Evolutionary conservation across 2,329 filamentous ascomycete genomes (phyloP).

Genomic region (Pseudogymnoascus sp.): DNA sequence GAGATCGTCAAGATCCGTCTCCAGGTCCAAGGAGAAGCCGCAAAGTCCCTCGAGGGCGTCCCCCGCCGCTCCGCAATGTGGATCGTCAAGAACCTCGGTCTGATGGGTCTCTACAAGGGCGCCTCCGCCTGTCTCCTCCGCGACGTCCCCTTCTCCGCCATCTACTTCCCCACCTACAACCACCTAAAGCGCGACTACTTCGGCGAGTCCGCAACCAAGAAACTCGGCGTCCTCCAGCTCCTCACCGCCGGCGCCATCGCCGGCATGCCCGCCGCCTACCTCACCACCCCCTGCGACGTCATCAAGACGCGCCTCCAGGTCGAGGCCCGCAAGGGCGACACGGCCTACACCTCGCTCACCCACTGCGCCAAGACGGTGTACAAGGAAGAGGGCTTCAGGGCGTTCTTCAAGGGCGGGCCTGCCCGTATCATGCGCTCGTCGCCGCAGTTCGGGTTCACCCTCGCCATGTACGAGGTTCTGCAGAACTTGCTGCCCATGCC

Average conservation of each 20-base stretch:
- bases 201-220: slow-evolving; percentile 79
- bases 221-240: slow-evolving; percentile 82
- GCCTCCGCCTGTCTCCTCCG: slow-evolving; percentile 89
- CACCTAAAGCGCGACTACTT: slow-evolving; percentile 93
- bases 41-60: slow-evolving; percentile 73
- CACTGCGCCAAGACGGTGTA: slow-evolving; percentile 78
- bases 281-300: slow-evolving; percentile 95
- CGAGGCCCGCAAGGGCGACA: slow-evolving; percentile 92
- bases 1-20: slow-evolving; percentile 99
- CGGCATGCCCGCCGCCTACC: slow-evolving; percentile 84
- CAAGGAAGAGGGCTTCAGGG: slow-evolving; percentile 85
- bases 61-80: slow-evolving; percentile 91
- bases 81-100: slow-evolving; percentile 92
- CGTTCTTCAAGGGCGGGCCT: slow-evolving; percentile 97
- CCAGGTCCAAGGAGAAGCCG: slow-evolving; percentile 92
- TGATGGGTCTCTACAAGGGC: slow-evolving; percentile 93
- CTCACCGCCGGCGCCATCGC: slow-evolving; percentile 91
- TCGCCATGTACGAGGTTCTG: slow-evolving; percentile 89
- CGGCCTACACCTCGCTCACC: slow-evolving; percentile 74
- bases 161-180: slow-evolving; percentile 96
- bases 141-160: slow-evolving; percentile 95
- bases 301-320: slow-evolving; percentile 99
- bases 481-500: slow-evolving; percentile 75
- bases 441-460: slow-evolving; percentile 95
- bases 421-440: slow-evolving; percentile 92